Evolutionary conservation across 768 basidiomycete species (phyloP).

Genomic region (Psilocybe cyanescens): DNA sequence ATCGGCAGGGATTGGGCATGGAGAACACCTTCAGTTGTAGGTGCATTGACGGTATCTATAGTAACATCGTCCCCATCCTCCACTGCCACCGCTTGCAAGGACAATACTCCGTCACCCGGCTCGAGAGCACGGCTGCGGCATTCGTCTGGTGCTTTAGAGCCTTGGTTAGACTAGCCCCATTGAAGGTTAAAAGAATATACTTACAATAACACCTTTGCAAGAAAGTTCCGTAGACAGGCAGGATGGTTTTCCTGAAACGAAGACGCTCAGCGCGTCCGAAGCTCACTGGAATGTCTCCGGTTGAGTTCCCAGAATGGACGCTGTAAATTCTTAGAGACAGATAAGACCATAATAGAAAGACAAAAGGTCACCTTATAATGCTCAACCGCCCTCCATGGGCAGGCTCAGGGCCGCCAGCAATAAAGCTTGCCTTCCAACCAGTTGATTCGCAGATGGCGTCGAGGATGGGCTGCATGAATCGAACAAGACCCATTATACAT

Average conservation of each 20-base stretch:
- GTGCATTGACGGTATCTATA: no score
- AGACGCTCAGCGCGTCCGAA: conserved; percentile 19
- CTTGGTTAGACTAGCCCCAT: neutral
- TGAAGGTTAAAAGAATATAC: neutral
- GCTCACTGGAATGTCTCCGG: conserved; percentile 19
- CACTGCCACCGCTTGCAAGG: no score
- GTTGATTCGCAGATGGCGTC: conserved; percentile 10
- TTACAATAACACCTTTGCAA: conserved; percentile 21
- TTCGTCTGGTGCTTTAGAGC: conserved; percentile 13
- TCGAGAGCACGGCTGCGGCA: conserved; percentile 14
- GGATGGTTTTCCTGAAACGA: conserved; percentile 12
- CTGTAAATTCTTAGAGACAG: conserved; percentile 3
- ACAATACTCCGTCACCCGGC: neutral
- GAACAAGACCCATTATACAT: conserved; percentile 8
- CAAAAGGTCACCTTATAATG: conserved; percentile 12
- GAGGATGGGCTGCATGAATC: conserved; percentile 16
- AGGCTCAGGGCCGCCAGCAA: conserved; percentile 23
- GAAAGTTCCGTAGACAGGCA: conserved; percentile 21
- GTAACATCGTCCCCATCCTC: no score
- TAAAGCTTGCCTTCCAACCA: conserved; percentile 17
- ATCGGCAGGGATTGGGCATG: no score
- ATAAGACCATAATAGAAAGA: neutral
- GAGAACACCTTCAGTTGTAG: no score
- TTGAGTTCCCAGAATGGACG: conserved; percentile 22
- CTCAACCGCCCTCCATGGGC: conserved; percentile 14